Base-by-base conservation (phyloP, 176 grass and related monocot species). In the Triticum monococcum region DNA sequence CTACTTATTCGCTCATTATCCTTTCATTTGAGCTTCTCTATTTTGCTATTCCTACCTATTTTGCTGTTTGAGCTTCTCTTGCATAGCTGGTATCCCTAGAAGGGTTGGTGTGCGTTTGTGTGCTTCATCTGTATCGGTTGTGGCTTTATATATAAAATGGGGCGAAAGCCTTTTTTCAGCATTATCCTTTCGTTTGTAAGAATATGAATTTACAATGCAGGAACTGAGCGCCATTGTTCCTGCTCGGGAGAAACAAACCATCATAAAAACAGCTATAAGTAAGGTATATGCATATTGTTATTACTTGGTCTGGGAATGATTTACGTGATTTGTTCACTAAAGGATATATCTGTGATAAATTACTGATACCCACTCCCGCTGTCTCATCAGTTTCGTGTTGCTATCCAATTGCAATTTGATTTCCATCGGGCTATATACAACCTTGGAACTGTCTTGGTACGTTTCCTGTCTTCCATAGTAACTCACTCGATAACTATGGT, bases 361-460 rank as follows among this genome's bases (percentile, higher is more conserved):
- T 30, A 67, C 25, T 88, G 59, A 79, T 14, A 78, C 32, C 50
- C 48, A 68, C 2, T 37, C 73, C 45, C 77, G 46, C 43, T 77
- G 25, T 85, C 24, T 89, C 68, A 5, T 9, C 91, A 99, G 97
- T 99, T 99, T 38, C 97, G 97, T 75, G 94, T 91, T 59, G 97
- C 97, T 64, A 99, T 99, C 66, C 92, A 96, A 75, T 68, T 99
- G 78, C 97, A 99, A 64, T 99, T 99, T 94, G 97, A 99, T 94
- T 99, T 99, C 81, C 94, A 99, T 80, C 92, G 94, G 64, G 97
- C 97, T 75, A 99, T 96, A 88, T 99, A 99, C 92, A 99, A 99
- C 81, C 97, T 96, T 52, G 94, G 97, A 83, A 99, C 97, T 75
- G 97, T 99, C 64, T 83, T 99, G 90, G 97, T 99, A 60, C 14